phyloP scores from a whole-genome alignment of 495 filamentous ascomycete species.

The Lophiotrema nucula region DNA sequence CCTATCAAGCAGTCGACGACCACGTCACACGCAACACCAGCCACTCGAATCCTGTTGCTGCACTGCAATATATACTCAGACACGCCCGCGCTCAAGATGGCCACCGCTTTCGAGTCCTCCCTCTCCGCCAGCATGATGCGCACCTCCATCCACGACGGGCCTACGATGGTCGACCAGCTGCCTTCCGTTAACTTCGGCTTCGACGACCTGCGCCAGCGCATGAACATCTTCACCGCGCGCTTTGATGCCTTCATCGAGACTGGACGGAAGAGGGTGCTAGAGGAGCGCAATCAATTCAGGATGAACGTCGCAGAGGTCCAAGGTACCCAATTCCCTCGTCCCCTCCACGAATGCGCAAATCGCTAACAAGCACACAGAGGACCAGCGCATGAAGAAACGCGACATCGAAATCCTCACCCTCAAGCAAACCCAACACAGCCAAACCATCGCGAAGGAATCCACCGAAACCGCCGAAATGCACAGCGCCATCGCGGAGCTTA shows the following conservation, averaged over 20 bases:
- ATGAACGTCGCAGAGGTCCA: conserved; percentile 86
- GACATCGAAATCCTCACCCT: conserved; percentile 81
- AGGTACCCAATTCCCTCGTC: conserved; percentile 53
- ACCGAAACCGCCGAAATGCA: conserved; percentile 89
- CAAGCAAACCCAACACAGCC: conserved; percentile 72
- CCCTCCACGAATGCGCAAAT: not conserved
- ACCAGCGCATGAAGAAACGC: conserved; percentile 81
- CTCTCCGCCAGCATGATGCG: conserved; percentile 73
- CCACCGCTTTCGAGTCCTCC: conserved; percentile 70
- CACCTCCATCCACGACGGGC: conserved; percentile 57
- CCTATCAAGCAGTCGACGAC: conserved; percentile 4
- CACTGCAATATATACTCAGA: not conserved
- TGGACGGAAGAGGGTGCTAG: conserved; percentile 80
- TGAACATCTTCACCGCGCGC: conserved; percentile 85
- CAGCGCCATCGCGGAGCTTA: conserved; percentile 70
- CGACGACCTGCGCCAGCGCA: conserved; percentile 90
- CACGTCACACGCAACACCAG: conserved; percentile 18
- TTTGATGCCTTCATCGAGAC: conserved; percentile 95
- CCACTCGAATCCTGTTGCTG: not conserved
- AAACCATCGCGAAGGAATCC: conserved; percentile 79
- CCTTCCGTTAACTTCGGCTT: conserved; percentile 94
- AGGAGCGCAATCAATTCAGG: conserved; percentile 90
- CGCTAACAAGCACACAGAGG: conserved; percentile 57
- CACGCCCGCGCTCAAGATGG: conserved; percentile 49
- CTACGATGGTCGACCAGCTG: conserved; percentile 74